Base-by-base conservation (phyloP, 2,329 filamentous ascomycete genomes). In the Colletotrichum echinochloae region DNA sequence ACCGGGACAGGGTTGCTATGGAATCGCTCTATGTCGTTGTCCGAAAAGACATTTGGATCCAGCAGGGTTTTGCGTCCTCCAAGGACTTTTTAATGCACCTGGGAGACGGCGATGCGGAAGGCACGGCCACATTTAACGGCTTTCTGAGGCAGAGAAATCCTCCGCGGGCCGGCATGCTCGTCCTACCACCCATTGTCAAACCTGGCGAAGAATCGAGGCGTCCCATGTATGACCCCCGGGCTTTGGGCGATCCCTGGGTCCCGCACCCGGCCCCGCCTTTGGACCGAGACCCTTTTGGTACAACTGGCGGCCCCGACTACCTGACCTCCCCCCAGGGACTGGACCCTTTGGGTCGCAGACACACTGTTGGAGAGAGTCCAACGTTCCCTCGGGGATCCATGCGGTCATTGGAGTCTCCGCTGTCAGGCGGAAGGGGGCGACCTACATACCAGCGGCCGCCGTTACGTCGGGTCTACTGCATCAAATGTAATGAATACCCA, bases 401-500 rank as follows among this genome's bases (percentile, higher is more conserved):
- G n/a, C 78, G 81, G 68, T 77, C 79, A 0, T 77, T 83, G 33
- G 83, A 81, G 28, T 84, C 85, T 9, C 84, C 86, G 1, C 79
- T 83, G 11, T 75, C 82, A 5, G 76, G 76, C 8, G 76, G 79
- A 5, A 82, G 82, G 72, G 77, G 81, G 33, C 79, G 82, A 52
- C 79, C 83, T 1, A 80, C 84, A 0, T 87, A 87, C 66, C 86
- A 87, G 70, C 81, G 86, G 33, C 83, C 85, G 28, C 88, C 89
- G 30, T 87, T 94, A 61, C 88, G 90, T 30, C 92, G 94, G 74
- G 91, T 94, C 60, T 91, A 89, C 77, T 98, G 95, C 80, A 84
- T 85, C 23, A 88, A 92, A 75, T 98, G 95, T 83, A 90, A 91
- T 74, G 92, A 94, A 76, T 91, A 95, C 71, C 92, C 92, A 3